Evolutionary conservation across 2,329 filamentous ascomycete genomes (phyloP).

Genomic region (Scytalidium sp.): DNA sequence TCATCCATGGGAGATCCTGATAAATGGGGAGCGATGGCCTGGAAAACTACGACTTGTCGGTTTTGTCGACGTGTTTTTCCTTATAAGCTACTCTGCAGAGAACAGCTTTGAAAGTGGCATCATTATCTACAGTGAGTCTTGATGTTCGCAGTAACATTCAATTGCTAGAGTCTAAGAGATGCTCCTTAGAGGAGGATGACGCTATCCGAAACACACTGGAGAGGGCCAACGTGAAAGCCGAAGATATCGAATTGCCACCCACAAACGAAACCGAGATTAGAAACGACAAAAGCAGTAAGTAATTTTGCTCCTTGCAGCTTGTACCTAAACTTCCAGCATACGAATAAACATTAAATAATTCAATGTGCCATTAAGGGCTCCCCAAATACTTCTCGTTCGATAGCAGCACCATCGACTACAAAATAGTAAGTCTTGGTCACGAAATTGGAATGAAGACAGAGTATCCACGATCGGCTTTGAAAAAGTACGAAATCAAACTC

Average conservation of each 20-base stretch:
- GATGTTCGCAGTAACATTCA: too few species aligned
- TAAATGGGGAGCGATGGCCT: conserved; percentile 28
- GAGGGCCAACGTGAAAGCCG: conserved; percentile 12
- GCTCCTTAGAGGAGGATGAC: conserved; percentile 28
- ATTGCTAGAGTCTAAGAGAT: too few species aligned
- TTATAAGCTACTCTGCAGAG: conserved; percentile 30
- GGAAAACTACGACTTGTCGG: conserved; percentile 32
- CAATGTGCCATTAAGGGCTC: background rate
- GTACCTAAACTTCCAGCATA: conserved; percentile 7
- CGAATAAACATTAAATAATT: too few species aligned
- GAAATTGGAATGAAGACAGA: conserved; percentile 23
- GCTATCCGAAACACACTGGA: conserved; percentile 19
- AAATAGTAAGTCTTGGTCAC: conserved; percentile 25
- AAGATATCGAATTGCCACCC: conserved; percentile 13
- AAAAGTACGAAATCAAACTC: conserved; percentile 25
- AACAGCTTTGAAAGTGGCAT: conserved; percentile 29
- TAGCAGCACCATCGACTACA: conserved; percentile 24
- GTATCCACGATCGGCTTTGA: conserved; percentile 21
- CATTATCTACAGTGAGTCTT: conserved; percentile 25
- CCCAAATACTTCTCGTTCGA: conserved; percentile 23
- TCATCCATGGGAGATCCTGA: conserved; percentile 31
- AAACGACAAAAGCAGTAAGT: conserved; percentile 9
- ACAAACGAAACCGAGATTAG: conserved; percentile 17
- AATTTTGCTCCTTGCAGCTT: conserved; percentile 1
- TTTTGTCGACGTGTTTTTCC: conserved; percentile 31